phyloP scores from a whole-genome alignment of 306 rosid genomes.

The Vicia sativa region DNA sequence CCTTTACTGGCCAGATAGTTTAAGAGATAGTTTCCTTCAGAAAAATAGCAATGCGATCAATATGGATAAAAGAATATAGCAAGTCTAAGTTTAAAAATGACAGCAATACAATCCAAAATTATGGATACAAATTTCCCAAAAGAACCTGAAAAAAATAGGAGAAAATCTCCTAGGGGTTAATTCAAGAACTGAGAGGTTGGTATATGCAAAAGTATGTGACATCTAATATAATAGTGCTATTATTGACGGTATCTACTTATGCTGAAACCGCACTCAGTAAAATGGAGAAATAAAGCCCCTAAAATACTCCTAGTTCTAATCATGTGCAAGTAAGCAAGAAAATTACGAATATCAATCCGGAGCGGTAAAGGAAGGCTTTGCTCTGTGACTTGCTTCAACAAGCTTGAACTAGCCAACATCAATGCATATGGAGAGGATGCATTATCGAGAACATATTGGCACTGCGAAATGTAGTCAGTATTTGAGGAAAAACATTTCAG shows the following conservation, averaged over 20 bases:
- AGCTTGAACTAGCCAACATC: slow-evolving; percentile 61
- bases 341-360: slow-evolving; percentile 60
- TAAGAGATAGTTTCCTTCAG: slow-evolving; percentile 58
- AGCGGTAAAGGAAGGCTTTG: slow-evolving; percentile 56
- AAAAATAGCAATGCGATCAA: slow-evolving; percentile 46
- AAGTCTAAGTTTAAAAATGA: slow-evolving; percentile 18
- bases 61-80: slow-evolving; percentile 4
- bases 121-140: slow-evolving; percentile 25
- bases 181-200: slow-evolving; percentile 21
- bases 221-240: not conserved
- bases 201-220: slow-evolving; percentile 2
- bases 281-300: slow-evolving; percentile 24
- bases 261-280: slow-evolving; percentile 17
- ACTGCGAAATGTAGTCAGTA: slow-evolving; percentile 52
- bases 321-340: slow-evolving; percentile 44
- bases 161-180: slow-evolving; percentile 19
- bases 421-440: slow-evolving; percentile 58
- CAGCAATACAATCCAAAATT: slow-evolving; percentile 18
- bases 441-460: slow-evolving; percentile 56
- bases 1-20: slow-evolving; percentile 60
- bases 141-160: slow-evolving; percentile 17
- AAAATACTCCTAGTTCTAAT: slow-evolving; percentile 39
- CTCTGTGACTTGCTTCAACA: slow-evolving; percentile 64
- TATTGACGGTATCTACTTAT: not conserved
- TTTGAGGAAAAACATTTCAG: slow-evolving; percentile 55